A percentile compares a stretch with the other conserved stretches of the same genome.
phyloP scores from a whole-genome alignment of 345 rosid species.

The Citrus inodora region DNA sequence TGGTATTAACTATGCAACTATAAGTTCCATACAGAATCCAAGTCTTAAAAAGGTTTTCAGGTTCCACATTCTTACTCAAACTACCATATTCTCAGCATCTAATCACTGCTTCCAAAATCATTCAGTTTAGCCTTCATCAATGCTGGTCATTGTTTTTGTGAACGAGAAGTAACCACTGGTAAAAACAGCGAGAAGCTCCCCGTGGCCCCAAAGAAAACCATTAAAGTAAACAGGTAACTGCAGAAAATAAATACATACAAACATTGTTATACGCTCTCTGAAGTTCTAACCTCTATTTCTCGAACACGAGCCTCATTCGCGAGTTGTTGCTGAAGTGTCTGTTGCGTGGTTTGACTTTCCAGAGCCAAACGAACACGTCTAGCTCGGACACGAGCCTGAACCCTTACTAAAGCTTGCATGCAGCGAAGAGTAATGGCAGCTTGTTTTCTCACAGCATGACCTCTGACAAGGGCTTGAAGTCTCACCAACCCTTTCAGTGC shows the following conservation, averaged over 20 bases:
- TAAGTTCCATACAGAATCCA: not conserved
- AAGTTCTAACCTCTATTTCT: constrained; percentile 73
- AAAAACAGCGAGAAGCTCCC: not conserved
- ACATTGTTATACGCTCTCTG: not conserved
- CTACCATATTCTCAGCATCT: not conserved
- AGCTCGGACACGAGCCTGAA: constrained; percentile 98
- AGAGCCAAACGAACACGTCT: constrained; percentile 92
- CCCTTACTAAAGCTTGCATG: constrained; percentile 99
- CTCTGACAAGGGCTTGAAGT: constrained; percentile 97
- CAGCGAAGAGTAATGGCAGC: constrained; percentile 99
- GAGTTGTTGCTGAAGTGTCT: constrained; percentile 75
- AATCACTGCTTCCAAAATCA: not conserved
- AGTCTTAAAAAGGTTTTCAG: not conserved
- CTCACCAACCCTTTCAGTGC: constrained; percentile 98
- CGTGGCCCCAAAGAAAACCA: not conserved
- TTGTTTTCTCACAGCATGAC: constrained; percentile 98
- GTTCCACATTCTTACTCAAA: not conserved
- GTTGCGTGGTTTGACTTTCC: constrained; percentile 80
- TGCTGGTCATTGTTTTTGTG: not conserved
- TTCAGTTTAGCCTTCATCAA: not conserved
- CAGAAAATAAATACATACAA: not conserved
- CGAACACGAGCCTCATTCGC: constrained; percentile 75
- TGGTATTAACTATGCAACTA: not conserved
- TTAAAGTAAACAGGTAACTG: not conserved
- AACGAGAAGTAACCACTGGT: not conserved